Conservation (phyloP, 108 stramenopile genomes). For the Nitzschia putrida region DNA sequence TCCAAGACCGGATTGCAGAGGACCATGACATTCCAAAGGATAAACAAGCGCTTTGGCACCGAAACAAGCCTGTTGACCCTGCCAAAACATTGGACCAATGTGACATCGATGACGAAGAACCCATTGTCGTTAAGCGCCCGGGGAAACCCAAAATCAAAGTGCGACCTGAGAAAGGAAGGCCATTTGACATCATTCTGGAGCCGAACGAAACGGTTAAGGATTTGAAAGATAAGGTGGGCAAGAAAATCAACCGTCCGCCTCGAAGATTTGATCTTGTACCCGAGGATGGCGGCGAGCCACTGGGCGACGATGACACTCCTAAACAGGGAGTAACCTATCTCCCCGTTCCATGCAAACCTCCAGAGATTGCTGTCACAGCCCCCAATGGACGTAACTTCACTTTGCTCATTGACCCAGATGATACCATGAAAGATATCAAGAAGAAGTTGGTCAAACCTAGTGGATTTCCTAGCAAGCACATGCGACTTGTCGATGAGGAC, state of each 20-base stretch:
- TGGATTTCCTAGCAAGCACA: constrained; percentile 17
- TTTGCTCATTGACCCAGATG: constrained; percentile 23
- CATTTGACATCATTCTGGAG: constrained; percentile 17
- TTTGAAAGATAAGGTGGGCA: constrained; percentile 9
- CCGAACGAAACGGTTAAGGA: constrained; percentile 27
- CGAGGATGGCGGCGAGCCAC: not conserved
- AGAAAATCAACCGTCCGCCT: constrained; percentile 7
- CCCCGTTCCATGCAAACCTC: not conserved
- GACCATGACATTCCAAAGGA: constrained; percentile 5
- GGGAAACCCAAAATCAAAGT: constrained; percentile 14
- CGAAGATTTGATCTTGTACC: constrained; percentile 4
- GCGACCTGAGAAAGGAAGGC: constrained; percentile 14
- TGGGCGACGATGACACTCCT: not conserved
- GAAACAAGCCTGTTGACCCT: constrained; percentile 2
- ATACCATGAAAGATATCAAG: constrained; percentile 23
- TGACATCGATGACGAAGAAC: not conserved
- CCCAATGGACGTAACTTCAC: constrained; percentile 29
- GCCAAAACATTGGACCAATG: not conserved
- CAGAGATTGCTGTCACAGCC: constrained; percentile 17
- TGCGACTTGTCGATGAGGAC: constrained; percentile 13
- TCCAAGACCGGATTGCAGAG: constrained; percentile 24
- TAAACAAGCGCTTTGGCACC: not conserved
- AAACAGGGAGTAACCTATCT: not conserved
- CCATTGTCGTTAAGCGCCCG: not conserved
- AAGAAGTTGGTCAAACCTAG: constrained; percentile 18